Percentiles rank a stretch among this genome's conserved stretches.
phyloP scores from a whole-genome alignment of 495 filamentous ascomycete species.

The Neurospora pannonica region DNA sequence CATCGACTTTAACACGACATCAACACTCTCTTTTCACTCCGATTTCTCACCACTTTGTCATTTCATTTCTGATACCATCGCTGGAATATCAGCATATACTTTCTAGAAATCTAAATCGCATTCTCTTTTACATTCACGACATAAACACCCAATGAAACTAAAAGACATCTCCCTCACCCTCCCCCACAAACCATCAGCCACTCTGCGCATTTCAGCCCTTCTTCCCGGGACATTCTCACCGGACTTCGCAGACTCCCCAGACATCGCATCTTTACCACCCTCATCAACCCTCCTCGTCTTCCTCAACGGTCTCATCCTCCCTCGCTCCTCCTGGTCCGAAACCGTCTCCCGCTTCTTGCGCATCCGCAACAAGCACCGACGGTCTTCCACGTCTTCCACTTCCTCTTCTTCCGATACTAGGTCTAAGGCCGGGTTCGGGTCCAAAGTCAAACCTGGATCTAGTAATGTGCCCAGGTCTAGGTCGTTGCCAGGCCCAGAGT shows the following conservation, averaged over 20 bases:
- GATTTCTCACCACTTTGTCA: background rate
- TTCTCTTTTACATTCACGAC: too few relatives aligned
- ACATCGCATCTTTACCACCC: constrained; percentile 1
- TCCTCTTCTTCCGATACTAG: background rate
- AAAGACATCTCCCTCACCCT: constrained; percentile 8
- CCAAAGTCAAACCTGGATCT: too few relatives aligned
- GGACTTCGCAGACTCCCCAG: background rate
- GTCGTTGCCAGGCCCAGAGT: too few relatives aligned
- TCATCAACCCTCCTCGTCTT: constrained; percentile 44
- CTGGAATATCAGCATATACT: too few relatives aligned
- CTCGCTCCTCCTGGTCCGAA: constrained; percentile 40
- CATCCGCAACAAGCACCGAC: constrained; percentile 6
- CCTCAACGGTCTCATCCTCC: constrained; percentile 50
- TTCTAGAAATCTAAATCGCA: too few relatives aligned
- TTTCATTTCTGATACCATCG: too few relatives aligned
- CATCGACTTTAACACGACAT: background rate
- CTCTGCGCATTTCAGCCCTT: constrained; percentile 10
- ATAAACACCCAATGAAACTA: background rate
- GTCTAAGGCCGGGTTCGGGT: background rate
- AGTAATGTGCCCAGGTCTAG: too few relatives aligned
- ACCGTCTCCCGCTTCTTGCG: constrained; percentile 34
- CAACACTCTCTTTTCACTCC: background rate
- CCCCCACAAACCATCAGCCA: constrained; percentile 14
- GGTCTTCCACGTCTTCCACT: background rate
- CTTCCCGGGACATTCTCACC: background rate